Evolutionary conservation across 2,329 filamentous ascomycete genomes (phyloP).

Genomic region (Calycina herbarum): DNA sequence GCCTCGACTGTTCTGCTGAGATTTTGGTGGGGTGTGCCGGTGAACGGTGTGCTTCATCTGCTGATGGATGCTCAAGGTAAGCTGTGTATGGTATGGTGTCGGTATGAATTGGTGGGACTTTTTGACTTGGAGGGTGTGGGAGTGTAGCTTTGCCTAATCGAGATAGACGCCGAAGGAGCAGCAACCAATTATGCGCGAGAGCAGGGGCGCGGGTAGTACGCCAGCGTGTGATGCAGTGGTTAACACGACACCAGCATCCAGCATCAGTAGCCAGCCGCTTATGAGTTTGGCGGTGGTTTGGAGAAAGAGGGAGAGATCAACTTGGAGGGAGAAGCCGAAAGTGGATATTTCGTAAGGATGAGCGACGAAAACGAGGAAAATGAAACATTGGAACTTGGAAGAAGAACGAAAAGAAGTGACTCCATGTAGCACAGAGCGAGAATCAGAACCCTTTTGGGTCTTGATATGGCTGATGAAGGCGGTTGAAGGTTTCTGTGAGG

Average conservation of each 20-base stretch:
- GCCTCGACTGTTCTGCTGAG: constrained; percentile 11
- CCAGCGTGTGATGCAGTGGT: constrained; percentile 29
- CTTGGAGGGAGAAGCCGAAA: neutral
- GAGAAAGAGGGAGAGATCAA: neutral
- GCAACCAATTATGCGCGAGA: constrained; percentile 31
- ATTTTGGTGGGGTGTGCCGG: neutral
- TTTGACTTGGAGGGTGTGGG: constrained; percentile 1
- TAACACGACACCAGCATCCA: neutral
- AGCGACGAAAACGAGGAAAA: neutral
- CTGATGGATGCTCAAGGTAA: constrained; percentile 5
- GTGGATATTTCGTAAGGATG: neutral
- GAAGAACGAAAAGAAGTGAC: neutral
- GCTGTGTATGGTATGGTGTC: neutral
- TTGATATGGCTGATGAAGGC: neutral
- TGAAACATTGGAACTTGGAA: neutral
- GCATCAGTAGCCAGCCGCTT: constrained; percentile 18
- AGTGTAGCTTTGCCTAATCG: constrained; percentile 35
- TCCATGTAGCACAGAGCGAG: no score
- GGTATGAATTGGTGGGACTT: neutral
- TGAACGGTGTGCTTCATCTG: constrained; percentile 1
- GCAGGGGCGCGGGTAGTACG: constrained; percentile 29
- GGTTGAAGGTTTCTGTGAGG: neutral
- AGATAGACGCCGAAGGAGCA: constrained; percentile 37
- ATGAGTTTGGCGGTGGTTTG: neutral
- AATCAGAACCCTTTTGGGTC: neutral